A percentile compares a stretch with the other conserved stretches of the same genome.
Conservation (phyloP, 371 early-diverging fungal genomes). For the Mucor velutinosus region DNA sequence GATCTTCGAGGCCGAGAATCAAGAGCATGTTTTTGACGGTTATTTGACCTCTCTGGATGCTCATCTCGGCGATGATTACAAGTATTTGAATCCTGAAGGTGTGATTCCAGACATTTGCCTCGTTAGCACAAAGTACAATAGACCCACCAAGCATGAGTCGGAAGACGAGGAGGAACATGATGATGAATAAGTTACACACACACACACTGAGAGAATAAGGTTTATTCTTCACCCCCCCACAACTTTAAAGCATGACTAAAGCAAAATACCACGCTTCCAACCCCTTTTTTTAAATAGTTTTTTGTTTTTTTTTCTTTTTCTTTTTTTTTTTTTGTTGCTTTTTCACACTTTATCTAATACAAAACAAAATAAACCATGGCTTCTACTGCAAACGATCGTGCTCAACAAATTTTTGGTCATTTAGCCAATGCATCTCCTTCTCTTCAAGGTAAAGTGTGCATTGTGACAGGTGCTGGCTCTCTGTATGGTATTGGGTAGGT, state of each 20-base stretch:
- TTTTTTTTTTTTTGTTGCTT: slow-evolving; percentile 4
- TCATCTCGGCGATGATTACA: slow-evolving; percentile 36
- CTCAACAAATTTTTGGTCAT: slow-evolving; percentile 43
- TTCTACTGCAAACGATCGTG: slow-evolving; percentile 36
- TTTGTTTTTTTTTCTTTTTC: neutral
- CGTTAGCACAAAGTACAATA: slow-evolving; percentile 24
- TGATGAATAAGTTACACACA: slow-evolving; percentile 1
- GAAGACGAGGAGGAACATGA: slow-evolving; percentile 13
- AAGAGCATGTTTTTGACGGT: slow-evolving; percentile 60
- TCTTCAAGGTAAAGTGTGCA: slow-evolving; percentile 50
- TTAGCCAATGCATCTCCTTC: slow-evolving; percentile 38
- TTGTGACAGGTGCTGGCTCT: slow-evolving; percentile 59
- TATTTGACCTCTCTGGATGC: slow-evolving; percentile 70
- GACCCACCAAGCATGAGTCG: slow-evolving; percentile 1
- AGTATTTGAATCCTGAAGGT: slow-evolving; percentile 46
- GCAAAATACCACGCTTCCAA: slow-evolving; percentile 14
- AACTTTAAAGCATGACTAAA: slow-evolving; percentile 13
- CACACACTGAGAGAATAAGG: neutral
- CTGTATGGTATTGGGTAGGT: slow-evolving; percentile 53
- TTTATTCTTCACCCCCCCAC: neutral
- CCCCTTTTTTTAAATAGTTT: neutral
- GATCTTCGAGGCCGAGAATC: slow-evolving; percentile 76
- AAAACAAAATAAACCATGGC: slow-evolving; percentile 15
- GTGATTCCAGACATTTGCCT: slow-evolving; percentile 33
- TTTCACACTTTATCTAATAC: neutral